Conservation (phyloP, 495 filamentous ascomycete genomes). For the Talaromyces borbonicus region DNA sequence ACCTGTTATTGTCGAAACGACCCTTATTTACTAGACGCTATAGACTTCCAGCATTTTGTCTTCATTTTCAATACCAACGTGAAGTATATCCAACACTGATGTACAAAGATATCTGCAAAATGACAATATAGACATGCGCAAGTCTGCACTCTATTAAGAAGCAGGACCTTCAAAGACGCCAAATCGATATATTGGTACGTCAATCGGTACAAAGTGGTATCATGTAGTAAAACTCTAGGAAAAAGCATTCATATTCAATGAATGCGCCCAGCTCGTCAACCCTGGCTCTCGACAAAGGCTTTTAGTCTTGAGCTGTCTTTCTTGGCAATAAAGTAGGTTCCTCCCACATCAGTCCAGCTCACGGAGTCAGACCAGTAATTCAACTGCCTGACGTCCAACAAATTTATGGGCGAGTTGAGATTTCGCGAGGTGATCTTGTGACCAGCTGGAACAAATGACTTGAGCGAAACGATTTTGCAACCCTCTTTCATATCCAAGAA, state of each 20-base stretch:
- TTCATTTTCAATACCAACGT: background rate
- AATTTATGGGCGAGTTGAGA: slow-evolving; percentile 63
- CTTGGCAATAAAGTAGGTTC: slow-evolving; percentile 78
- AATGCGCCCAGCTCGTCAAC: slow-evolving; percentile 13
- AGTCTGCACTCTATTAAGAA: no score
- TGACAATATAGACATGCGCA: background rate
- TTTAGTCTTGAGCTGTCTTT: slow-evolving; percentile 57
- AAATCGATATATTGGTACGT: background rate
- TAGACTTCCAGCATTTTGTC: background rate
- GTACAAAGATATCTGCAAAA: background rate
- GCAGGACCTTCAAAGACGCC: background rate
- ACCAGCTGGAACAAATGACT: slow-evolving; percentile 65
- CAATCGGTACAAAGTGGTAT: slow-evolving; percentile 16
- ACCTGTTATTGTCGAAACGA: background rate
- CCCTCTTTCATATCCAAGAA: slow-evolving; percentile 94
- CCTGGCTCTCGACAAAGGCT: slow-evolving; percentile 31
- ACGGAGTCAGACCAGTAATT: slow-evolving; percentile 76
- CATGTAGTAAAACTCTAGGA: slow-evolving; percentile 15
- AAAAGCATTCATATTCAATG: slow-evolving; percentile 11
- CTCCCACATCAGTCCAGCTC: slow-evolving; percentile 81
- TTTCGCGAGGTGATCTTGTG: slow-evolving; percentile 62
- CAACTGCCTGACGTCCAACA: slow-evolving; percentile 62
- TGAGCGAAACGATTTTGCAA: slow-evolving; percentile 74
- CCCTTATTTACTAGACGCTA: background rate
- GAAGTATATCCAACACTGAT: background rate